Evolutionary conservation across 1,284 basidiomycete genomes (phyloP).

Genomic region (Cystobasidium pallidum): DNA sequence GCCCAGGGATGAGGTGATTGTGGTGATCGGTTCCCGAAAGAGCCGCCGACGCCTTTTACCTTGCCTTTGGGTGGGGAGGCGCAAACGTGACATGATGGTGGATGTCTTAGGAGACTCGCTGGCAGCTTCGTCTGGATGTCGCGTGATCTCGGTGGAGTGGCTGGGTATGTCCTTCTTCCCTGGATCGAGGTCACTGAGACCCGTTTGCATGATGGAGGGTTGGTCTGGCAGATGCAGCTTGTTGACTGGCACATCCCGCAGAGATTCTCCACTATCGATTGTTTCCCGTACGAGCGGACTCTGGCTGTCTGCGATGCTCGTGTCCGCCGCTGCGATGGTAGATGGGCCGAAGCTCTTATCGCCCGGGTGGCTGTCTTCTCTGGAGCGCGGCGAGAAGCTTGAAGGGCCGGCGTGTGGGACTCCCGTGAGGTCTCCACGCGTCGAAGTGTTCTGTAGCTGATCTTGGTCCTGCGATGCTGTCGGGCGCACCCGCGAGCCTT

Average conservation of each 20-base stretch:
- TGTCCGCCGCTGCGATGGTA: background rate
- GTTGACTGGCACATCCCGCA: background rate
- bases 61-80: background rate
- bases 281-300: background rate
- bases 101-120: background rate
- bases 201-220: background rate
- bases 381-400: background rate
- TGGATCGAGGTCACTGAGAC: background rate
- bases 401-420: background rate
- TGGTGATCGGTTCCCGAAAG: conserved; percentile 41
- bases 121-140: background rate
- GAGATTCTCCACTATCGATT: background rate
- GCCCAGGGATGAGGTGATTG: conserved; percentile 36
- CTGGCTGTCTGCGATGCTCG: conserved; percentile 11
- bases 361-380: background rate
- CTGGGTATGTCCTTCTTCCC: background rate
- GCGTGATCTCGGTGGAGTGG: background rate
- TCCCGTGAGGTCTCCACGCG: background rate
- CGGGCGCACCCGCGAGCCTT: background rate
- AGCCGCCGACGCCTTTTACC: conserved; percentile 10
- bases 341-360: conserved; percentile 4
- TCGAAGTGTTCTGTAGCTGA: background rate
- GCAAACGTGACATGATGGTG: conserved; percentile 1
- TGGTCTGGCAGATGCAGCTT: background rate
- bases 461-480: background rate